phyloP scores from a whole-genome alignment of 1,284 basidiomycete genomes.

The Cerioporus squamosus region DNA sequence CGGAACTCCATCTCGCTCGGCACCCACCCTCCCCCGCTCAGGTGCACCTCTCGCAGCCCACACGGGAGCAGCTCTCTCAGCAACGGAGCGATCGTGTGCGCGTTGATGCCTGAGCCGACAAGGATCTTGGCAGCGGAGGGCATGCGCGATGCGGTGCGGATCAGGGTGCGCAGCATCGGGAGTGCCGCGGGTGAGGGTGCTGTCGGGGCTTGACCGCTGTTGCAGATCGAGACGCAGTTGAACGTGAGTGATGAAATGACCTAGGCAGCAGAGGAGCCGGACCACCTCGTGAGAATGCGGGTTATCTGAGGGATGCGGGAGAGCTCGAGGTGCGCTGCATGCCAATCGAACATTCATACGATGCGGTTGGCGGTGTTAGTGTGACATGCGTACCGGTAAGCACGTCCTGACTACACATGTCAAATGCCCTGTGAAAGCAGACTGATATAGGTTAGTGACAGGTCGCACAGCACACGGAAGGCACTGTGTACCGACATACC shows the following conservation, averaged over 20 bases:
- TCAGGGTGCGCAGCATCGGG: conserved; percentile 46
- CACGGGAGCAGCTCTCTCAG: conserved; percentile 53
- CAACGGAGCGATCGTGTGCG: conserved; percentile 51
- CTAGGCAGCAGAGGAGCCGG: not conserved
- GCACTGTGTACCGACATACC: conserved; percentile 41
- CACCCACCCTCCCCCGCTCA: conserved; percentile 70
- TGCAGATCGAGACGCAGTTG: not conserved
- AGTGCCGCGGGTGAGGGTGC: conserved; percentile 48
- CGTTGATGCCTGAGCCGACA: conserved; percentile 75
- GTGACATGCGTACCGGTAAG: conserved; percentile 49
- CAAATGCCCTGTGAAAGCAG: conserved; percentile 85
- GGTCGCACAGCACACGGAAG: not conserved
- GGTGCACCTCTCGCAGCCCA: conserved; percentile 68
- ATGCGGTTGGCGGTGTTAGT: not conserved
- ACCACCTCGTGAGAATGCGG: conserved; percentile 76
- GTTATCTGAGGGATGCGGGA: conserved; percentile 64
- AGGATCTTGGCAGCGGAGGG: conserved; percentile 50
- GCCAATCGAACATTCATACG: not conserved
- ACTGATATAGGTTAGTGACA: conserved; percentile 46
- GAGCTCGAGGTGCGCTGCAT: conserved; percentile 58
- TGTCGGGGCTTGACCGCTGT: conserved; percentile 53
- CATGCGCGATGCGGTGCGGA: conserved; percentile 26
- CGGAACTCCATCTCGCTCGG: conserved; percentile 55
- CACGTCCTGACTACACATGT: conserved; percentile 62
- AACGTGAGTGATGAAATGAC: not conserved